These are phyloP conservation scores for Crepidotus variabilis DNA, from an alignment of 768 basidiomycete genomes.

Conservation along the genomic window DNA sequence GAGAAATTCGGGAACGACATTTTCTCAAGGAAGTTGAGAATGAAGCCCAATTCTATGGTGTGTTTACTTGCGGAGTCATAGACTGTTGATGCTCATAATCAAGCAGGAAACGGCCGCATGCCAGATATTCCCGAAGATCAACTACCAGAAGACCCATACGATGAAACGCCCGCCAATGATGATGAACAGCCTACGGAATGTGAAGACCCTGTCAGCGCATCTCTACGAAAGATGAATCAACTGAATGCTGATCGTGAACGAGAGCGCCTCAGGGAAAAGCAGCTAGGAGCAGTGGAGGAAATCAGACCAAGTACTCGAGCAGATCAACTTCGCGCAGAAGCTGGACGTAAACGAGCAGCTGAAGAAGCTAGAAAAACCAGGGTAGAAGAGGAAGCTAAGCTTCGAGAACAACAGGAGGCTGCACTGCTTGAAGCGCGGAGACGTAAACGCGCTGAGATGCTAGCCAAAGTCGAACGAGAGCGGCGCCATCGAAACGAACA, in stretches of 20 bases:
- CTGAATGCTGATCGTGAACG: constrained; percentile 18
- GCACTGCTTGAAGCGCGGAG: constrained; percentile 14
- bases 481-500: constrained; percentile 42
- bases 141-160: not conserved
- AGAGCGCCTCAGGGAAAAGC: constrained; percentile 23
- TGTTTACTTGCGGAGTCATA: not conserved
- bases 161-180: not conserved
- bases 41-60: constrained; percentile 18
- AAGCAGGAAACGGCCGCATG: not conserved
- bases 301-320: not conserved
- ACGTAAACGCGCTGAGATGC: constrained; percentile 18
- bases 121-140: not conserved
- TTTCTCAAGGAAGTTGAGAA: constrained; percentile 39
- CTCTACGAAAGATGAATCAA: constrained; percentile 17
- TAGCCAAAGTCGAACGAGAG: constrained; percentile 19
- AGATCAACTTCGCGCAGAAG: not conserved
- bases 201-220: constrained; percentile 12
- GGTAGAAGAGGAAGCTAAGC: constrained; percentile 26
- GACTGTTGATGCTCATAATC: not conserved
- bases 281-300: constrained; percentile 51
- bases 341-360: constrained; percentile 4
- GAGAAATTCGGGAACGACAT: constrained; percentile 30
- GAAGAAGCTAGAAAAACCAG: constrained; percentile 47
- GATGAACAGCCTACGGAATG: not conserved
- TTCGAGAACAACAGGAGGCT: constrained; percentile 16